phyloP scores from a whole-genome alignment of 75 land plant genomes.

The Pinus albicaulis region DNA sequence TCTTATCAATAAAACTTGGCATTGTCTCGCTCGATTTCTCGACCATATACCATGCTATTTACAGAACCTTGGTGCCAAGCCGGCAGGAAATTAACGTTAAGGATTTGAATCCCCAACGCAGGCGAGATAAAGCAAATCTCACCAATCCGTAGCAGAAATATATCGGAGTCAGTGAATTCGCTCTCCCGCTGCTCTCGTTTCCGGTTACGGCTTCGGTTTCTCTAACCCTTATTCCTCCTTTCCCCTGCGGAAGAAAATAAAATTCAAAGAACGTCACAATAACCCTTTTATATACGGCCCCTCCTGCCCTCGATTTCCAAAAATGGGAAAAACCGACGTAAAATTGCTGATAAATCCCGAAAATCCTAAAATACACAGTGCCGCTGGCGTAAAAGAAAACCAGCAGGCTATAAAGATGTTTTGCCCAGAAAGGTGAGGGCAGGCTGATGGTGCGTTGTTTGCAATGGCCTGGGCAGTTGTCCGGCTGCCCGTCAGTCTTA shows the following conservation, averaged over 20 bases:
- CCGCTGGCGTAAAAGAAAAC: conserved; percentile 4
- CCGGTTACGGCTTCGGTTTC: not conserved
- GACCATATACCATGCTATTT: too few species aligned
- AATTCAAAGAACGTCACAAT: not conserved
- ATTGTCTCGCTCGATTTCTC: too few species aligned
- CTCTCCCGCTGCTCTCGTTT: not conserved
- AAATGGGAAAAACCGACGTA: not conserved
- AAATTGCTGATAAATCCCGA: conserved; percentile 7
- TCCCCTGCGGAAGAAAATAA: not conserved
- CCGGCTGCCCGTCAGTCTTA: not conserved
- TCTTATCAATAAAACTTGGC: too few species aligned
- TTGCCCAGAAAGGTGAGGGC: not conserved
- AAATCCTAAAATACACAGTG: conserved; percentile 3
- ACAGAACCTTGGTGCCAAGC: too few species aligned
- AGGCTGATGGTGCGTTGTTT: not conserved
- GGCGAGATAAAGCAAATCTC: too few species aligned
- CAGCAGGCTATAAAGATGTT: conserved; percentile 2
- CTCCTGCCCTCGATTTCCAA: not conserved
- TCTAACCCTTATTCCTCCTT: not conserved
- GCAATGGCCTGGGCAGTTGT: not conserved
- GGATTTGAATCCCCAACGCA: too few species aligned
- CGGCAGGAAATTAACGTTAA: too few species aligned
- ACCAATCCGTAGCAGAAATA: too few species aligned
- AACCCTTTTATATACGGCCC: not conserved
- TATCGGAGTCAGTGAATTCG: too few species aligned